These are phyloP conservation scores for Cutaneotrichosporon arboriforme DNA, from an alignment of 1,284 basidiomycete species.

Conservation along the genomic window DNA sequence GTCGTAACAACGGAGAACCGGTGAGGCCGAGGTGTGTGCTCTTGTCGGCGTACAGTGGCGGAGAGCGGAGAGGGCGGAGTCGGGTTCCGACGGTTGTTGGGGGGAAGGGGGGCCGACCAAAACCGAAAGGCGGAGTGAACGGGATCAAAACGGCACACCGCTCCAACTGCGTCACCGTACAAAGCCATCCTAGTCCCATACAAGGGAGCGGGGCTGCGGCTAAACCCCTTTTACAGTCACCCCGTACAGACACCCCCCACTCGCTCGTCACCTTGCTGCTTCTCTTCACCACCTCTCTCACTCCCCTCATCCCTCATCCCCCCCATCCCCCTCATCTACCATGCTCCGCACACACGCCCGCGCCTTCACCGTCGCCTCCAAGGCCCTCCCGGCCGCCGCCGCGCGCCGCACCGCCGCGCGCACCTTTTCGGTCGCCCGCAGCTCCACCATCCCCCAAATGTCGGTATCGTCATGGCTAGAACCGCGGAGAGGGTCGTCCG, in stretches of 20 bases:
- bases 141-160: no score
- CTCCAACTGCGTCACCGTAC: no score
- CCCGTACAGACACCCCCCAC: not conserved
- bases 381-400: slow-evolving; percentile 14
- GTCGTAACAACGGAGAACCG: no score
- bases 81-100: no score
- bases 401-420: slow-evolving; percentile 3
- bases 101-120: no score
- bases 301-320: not conserved
- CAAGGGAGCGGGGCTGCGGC: not conserved
- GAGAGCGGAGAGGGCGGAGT: no score
- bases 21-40: no score
- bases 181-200: not conserved
- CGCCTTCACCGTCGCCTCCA: slow-evolving; percentile 23
- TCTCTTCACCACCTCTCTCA: not conserved
- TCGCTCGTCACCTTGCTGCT: not conserved
- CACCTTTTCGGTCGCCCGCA: not conserved
- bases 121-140: no score
- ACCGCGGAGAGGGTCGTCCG: not conserved
- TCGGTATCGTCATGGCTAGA: not conserved
- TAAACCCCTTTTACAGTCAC: not conserved
- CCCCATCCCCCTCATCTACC: slow-evolving; percentile 14
- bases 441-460: slow-evolving; percentile 10
- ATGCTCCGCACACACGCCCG: slow-evolving; percentile 37
- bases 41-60: no score